Percentiles rank a stretch among this genome's conserved stretches.
phyloP scores from a whole-genome alignment of 1,139 yeast species.

The Chernovozyma sophiae-reginae region DNA sequence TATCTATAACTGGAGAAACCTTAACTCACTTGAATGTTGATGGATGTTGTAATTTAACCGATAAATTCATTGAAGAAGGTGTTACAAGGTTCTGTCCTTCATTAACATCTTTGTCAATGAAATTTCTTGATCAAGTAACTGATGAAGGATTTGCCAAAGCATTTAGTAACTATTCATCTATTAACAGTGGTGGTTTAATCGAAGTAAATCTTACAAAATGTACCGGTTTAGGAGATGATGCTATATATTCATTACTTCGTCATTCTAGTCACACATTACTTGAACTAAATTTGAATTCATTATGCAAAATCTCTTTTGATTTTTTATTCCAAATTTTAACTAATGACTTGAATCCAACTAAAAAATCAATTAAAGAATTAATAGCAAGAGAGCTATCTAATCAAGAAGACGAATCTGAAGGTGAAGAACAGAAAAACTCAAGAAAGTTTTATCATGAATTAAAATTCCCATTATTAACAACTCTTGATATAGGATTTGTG shows the following conservation, averaged over 20 bases:
- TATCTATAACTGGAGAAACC: conserved; percentile 61
- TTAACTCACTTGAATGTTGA: conserved; percentile 57
- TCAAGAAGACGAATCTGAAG: conserved; percentile 7
- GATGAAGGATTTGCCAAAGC: conserved; percentile 59
- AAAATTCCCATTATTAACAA: conserved; percentile 51
- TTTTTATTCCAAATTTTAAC: conserved; percentile 44
- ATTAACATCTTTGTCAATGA: conserved; percentile 51
- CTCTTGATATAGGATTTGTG: conserved; percentile 73
- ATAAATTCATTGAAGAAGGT: conserved; percentile 55
- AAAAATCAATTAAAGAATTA: conserved; percentile 25
- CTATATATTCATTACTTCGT: conserved; percentile 52
- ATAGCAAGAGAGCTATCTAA: background rate
- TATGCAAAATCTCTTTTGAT: conserved; percentile 51
- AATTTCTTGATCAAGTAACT: conserved; percentile 56
- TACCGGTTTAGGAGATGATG: conserved; percentile 56
- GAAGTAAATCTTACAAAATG: conserved; percentile 66
- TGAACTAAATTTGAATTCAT: conserved; percentile 67
- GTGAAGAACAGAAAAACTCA: conserved; percentile 9
- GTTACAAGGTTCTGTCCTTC: conserved; percentile 54
- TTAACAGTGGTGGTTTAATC: conserved; percentile 55
- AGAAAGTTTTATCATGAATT: conserved; percentile 18
- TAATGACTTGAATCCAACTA: conserved; percentile 29
- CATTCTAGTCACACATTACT: conserved; percentile 69
- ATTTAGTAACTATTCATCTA: conserved; percentile 44
- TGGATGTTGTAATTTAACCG: conserved; percentile 73